Evolutionary conservation across 129 eudicot genomes (phyloP), one percentile per base, ranked within the genome.

Genomic region (Lonicera japonica): DNA sequence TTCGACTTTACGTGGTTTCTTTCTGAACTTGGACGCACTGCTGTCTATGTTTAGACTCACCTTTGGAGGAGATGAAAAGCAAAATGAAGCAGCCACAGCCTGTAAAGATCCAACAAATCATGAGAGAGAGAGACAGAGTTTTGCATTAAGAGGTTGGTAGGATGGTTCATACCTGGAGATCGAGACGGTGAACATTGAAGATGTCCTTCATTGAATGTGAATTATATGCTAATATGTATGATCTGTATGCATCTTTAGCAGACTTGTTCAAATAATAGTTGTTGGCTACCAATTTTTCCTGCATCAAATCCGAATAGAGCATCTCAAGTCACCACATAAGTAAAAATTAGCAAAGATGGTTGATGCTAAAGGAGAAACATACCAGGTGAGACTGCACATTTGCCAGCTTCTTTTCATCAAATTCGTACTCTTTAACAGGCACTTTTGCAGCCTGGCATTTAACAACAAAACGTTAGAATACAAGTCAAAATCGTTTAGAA

Each of bases 31-130:
- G 56, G 96, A 88, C 18, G 98, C 88, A 39, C 71, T 87, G 66
- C 96, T 92, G 67, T 85, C 95, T 14, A 80, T 77, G 69, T 79
- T 87, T 14, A 92, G 70, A 66, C 74, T 78, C 1, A 92, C 65
- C 69, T 87, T 87, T 20, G 98, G 98, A 17, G 98, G 98, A 55
- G 69, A 57, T 11, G 82, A 61, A 64, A 91, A 87, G 71, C 95
- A 84, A 66, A 91, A 91, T 2, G 98, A 91, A 36, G 95, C 81
- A 55, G 95, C 98, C 61, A 91, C 96, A 12, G 96, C 90, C 98
- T 87, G 81, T 58, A 34, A 29, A 70, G n/a, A 48, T 46, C 11
- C 34, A 21, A 1, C 25, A 41, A 9, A 48, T 25, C 43, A 23
- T 13, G 20, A 2, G 17, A 19, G 34, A 43, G 1, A 25, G 51